phyloP scores from a whole-genome alignment of 176 grass and related monocot species.

The Cymbopogon citratus region DNA sequence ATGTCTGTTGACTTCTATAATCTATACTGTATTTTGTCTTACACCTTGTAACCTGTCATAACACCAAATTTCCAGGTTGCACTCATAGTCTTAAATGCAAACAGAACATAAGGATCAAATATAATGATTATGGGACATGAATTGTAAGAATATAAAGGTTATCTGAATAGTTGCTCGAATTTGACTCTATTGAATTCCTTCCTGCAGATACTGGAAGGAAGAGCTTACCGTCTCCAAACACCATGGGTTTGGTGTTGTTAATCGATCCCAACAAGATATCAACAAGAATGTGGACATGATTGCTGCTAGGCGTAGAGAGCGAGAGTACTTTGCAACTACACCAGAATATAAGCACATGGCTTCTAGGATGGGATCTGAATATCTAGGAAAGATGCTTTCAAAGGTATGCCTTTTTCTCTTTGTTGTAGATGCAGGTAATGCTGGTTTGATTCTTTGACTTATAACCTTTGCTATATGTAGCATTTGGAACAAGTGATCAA shows the following conservation, averaged over 20 bases:
- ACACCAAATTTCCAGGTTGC: neutral
- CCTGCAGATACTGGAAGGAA: conserved; percentile 93
- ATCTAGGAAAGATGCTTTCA: conserved; percentile 92
- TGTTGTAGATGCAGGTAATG: neutral
- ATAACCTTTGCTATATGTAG: conserved; percentile 37
- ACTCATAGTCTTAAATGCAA: neutral
- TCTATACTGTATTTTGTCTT: neutral
- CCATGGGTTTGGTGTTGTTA: conserved; percentile 99
- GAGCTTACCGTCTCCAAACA: conserved; percentile 71
- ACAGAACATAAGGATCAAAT: neutral
- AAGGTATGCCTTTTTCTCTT: conserved; percentile 55
- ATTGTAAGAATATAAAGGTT: neutral
- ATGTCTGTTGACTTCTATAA: neutral
- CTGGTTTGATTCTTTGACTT: conserved; percentile 23
- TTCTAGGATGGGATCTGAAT: conserved; percentile 92
- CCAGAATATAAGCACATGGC: conserved; percentile 92
- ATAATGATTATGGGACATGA: neutral
- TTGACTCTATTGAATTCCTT: neutral
- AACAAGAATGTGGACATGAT: conserved; percentile 99
- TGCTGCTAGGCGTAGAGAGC: conserved; percentile 89
- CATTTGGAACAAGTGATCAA: conserved; percentile 98
- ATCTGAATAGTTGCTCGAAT: neutral
- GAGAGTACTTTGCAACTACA: conserved; percentile 81
- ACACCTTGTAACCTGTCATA: too few relatives aligned
- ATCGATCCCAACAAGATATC: conserved; percentile 96